Evolutionary conservation across 495 filamentous ascomycete species (phyloP).

Genomic region (Choiromyces venosus): DNA sequence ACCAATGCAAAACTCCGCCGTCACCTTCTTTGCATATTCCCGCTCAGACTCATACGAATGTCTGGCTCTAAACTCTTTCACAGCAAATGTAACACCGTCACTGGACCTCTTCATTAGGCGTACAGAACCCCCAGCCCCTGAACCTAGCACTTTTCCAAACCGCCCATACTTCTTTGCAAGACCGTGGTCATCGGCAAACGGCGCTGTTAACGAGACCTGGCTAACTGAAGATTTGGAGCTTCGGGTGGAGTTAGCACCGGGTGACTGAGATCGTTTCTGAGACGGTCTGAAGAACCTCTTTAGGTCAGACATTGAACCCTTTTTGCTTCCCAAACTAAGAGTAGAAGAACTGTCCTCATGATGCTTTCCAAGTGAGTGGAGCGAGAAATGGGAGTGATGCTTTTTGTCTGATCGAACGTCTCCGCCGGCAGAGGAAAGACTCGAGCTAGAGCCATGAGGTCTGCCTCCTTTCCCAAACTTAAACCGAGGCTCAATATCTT

Average conservation of each 20-base stretch:
- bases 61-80: constrained; percentile 91
- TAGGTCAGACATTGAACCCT: constrained; percentile 87
- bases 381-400: constrained; percentile 48
- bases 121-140: constrained; percentile 92
- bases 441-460: constrained; percentile 47
- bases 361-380: constrained; percentile 45
- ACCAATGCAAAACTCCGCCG: constrained; percentile 98
- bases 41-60: constrained; percentile 90
- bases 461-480: constrained; percentile 62
- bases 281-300: constrained; percentile 83
- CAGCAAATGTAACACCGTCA: constrained; percentile 88
- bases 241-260: constrained; percentile 63
- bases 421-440: constrained; percentile 41
- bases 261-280: constrained; percentile 59
- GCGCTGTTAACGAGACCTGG: constrained; percentile 57
- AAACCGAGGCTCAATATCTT: constrained; percentile 73
- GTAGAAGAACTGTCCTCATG: constrained; percentile 49
- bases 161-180: constrained; percentile 89
- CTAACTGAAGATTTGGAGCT: constrained; percentile 52
- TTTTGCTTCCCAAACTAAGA: constrained; percentile 48
- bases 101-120: constrained; percentile 86
- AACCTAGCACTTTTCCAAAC: constrained; percentile 85
- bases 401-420: constrained; percentile 46
- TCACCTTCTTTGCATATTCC: constrained; percentile 97
- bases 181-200: constrained; percentile 92